Base-by-base conservation (phyloP, 2,329 filamentous ascomycete species). In the Diaporthe sp. region DNA sequence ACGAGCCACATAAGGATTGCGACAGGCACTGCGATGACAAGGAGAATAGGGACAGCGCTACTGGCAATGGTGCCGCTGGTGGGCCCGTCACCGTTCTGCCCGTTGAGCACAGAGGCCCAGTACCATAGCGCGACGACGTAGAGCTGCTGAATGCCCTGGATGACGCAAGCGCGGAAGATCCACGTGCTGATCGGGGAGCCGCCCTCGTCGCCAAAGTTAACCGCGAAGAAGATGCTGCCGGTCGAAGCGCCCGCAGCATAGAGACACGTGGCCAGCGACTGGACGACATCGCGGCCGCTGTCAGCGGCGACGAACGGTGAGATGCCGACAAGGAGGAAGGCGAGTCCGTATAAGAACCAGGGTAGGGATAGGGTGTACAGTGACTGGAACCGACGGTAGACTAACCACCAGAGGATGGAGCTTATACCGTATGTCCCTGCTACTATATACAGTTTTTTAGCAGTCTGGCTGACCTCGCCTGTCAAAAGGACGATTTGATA, bases 401-500 rank as follows among this genome's bases (percentile, higher is more conserved):
- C 79, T 72, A 88, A 80, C 90, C 91, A 93, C 91, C 91, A 93
- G 37, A 89, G 75, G 19, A 90, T 81, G 0, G 90, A 92, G 10
- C 88, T 87, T 39, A 84, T 82, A 10, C 91, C 83, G 78, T 92
- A 93, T 27, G 91, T 88, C 13, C 85, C 86, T 1, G 90, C 90
- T 37, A 92, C 88, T 61, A 86, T 85, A 81, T 93, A 93, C 0
- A 93, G 83, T 77, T 91, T 90, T 30, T 83, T 81, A 4, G 90
- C 88, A 3, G 87, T 87, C 79, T 92, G 86, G 72, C 89, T 90
- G 30, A 91, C 85, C 77, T 91, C 88, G 32, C 91, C 91, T 0
- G 90, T 91, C 37, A 93, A 85, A n/a, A 93, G 85, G 0, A 91
- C 92, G 78, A 93, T 90, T 79, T 93, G 92, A 81, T 92, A 92